Conservation (phyloP, 352 stramenopile species). For the Sclerospora graminicola region DNA sequence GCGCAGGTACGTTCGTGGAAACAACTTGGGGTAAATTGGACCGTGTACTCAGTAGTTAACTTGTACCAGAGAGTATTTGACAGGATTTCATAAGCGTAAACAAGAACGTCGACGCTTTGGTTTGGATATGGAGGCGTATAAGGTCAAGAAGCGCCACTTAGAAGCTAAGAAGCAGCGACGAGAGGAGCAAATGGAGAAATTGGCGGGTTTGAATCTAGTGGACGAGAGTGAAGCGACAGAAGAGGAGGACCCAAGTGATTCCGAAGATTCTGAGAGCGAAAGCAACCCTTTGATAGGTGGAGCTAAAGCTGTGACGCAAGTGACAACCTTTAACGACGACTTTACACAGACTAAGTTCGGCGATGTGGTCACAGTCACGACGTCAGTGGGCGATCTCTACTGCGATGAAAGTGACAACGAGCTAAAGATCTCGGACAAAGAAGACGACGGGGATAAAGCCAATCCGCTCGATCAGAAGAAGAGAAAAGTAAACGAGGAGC, state of each 20-base stretch:
- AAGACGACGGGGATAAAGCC: slow-evolving; percentile 23
- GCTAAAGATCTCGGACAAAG: slow-evolving; percentile 47
- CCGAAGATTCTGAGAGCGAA: slow-evolving; percentile 22
- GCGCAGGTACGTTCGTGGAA: slow-evolving; percentile 44
- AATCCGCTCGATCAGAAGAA: slow-evolving; percentile 27
- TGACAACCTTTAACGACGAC: slow-evolving; percentile 71
- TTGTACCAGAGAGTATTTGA: slow-evolving; percentile 71
- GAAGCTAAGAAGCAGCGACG: slow-evolving; percentile 75
- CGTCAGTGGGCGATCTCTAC: slow-evolving; percentile 62
- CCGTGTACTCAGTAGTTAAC: too few relatives aligned
- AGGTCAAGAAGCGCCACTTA: slow-evolving; percentile 76
- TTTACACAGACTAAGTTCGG: slow-evolving; percentile 83
- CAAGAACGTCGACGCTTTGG: slow-evolving; percentile 79
- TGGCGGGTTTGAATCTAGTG: slow-evolving; percentile 41
- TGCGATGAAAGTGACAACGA: slow-evolving; percentile 70
- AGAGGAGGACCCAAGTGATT: slow-evolving; percentile 14
- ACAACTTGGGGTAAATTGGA: too few relatives aligned
- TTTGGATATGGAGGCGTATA: slow-evolving; percentile 84
- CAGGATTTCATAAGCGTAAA: slow-evolving; percentile 82
- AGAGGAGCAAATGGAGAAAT: slow-evolving; percentile 68
- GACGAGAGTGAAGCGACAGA: too few relatives aligned
- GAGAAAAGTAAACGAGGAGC: slow-evolving; percentile 33
- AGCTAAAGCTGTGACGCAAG: slow-evolving; percentile 36
- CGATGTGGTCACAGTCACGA: slow-evolving; percentile 81
- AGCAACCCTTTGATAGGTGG: too few relatives aligned